These are phyloP conservation scores for Zygnema circumcarinatum DNA, from an alignment of 139 green algal species.

Conservation along the genomic window DNA sequence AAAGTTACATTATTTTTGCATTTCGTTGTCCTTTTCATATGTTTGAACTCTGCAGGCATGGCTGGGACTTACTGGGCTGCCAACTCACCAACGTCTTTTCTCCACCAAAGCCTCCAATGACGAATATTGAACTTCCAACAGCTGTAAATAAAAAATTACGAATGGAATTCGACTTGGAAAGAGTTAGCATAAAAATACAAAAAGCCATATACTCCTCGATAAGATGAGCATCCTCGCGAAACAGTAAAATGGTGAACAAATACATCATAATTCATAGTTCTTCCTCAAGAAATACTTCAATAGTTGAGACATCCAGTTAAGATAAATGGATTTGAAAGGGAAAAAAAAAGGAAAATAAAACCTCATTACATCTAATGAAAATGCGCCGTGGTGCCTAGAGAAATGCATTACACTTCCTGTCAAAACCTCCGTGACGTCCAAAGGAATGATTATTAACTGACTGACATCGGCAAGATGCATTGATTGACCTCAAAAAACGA, in stretches of 20 bases:
- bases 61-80: neutral
- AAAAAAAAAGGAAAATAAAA: no score
- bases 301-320: neutral
- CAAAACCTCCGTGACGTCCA: no score
- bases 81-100: constrained; percentile 35
- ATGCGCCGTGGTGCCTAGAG: no score
- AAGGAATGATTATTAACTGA: no score
- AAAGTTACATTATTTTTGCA: neutral
- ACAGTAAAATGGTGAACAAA: neutral
- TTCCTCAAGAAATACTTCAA: neutral
- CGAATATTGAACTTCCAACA: constrained; percentile 35
- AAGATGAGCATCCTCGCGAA: neutral
- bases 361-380: no score
- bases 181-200: neutral
- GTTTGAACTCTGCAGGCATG: no score
- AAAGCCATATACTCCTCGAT: neutral
- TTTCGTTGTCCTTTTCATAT: no score
- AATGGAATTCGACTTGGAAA: neutral
- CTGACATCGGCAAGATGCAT: no score
- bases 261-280: neutral
- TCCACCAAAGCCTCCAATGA: constrained; percentile 14
- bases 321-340: no score
- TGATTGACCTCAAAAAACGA: no score
- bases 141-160: neutral
- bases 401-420: no score